Conservation (phyloP, 2,329 filamentous ascomycete genomes). For the Pyrenochaeta sp. region DNA sequence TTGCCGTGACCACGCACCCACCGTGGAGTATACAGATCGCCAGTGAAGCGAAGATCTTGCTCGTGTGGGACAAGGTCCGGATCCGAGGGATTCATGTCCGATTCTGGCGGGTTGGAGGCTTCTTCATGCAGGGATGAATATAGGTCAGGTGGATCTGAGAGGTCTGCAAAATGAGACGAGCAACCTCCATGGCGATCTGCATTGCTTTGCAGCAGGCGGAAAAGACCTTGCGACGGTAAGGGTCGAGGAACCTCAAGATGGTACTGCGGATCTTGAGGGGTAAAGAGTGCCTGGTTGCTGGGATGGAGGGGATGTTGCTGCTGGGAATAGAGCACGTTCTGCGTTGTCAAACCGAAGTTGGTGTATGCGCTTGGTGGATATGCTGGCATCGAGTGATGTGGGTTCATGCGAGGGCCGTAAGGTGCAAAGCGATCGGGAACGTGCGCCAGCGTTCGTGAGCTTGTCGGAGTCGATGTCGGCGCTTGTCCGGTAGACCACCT, state of each 20-base stretch:
- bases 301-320: constrained; percentile 63
- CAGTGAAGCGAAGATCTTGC: constrained; percentile 76
- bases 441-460: constrained; percentile 62
- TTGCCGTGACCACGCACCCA: constrained; percentile 89
- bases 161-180: constrained; percentile 72
- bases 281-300: constrained; percentile 54
- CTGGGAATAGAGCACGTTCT: constrained; percentile 50
- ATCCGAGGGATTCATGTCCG: constrained; percentile 82
- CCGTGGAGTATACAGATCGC: constrained; percentile 81
- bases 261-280: constrained; percentile 63
- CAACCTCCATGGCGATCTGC: constrained; percentile 72
- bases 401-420: constrained; percentile 65
- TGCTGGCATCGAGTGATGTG: constrained; percentile 51
- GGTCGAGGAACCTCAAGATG: constrained; percentile 64
- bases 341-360: constrained; percentile 42
- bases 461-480: constrained; percentile 67
- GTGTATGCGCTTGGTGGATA: constrained; percentile 45
- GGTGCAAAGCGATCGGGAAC: constrained; percentile 70
- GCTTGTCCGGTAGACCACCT: constrained; percentile 75
- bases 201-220: constrained; percentile 78
- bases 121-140: constrained; percentile 79
- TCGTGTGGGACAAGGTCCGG: constrained; percentile 79
- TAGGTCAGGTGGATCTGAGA: constrained; percentile 78
- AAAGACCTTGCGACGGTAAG: constrained; percentile 73
- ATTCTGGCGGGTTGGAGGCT: constrained; percentile 75